Percentiles rank a stretch among this genome's conserved stretches.
phyloP scores from a whole-genome alignment of 148 eudicot genomes.

The Vaccinium darrowii region DNA sequence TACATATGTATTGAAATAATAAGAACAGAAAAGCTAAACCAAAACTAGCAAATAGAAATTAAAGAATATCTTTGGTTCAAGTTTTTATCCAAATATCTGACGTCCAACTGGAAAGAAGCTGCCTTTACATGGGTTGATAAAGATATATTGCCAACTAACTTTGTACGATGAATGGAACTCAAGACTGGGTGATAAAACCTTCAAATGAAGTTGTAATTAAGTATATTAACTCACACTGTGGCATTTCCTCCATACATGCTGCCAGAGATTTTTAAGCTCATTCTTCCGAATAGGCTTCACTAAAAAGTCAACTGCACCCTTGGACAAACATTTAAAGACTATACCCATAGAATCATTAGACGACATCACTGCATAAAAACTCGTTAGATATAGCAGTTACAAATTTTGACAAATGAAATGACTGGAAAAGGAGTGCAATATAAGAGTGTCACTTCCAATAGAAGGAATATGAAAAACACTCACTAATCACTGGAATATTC shows the following conservation, averaged over 20 bases:
- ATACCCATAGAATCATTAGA: constrained; percentile 78
- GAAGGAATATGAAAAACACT: constrained; percentile 33
- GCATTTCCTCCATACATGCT: constrained; percentile 90
- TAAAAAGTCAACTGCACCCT: constrained; percentile 81
- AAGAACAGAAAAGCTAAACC: constrained; percentile 6
- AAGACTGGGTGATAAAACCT: not conserved
- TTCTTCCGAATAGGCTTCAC: constrained; percentile 85
- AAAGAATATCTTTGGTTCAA: not conserved
- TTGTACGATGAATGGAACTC: not conserved
- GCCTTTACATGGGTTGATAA: constrained; percentile 1
- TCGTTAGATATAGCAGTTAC: constrained; percentile 34
- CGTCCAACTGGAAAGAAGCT: not conserved
- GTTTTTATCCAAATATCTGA: not conserved
- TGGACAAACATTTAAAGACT: constrained; percentile 77
- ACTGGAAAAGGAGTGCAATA: constrained; percentile 6
- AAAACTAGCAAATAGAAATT: not conserved
- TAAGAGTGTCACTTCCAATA: not conserved
- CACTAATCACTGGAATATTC: constrained; percentile 86
- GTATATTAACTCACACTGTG: constrained; percentile 55
- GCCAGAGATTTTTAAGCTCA: constrained; percentile 85
- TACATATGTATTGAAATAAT: not conserved
- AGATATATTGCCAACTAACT: not conserved
- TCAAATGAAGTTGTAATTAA: constrained; percentile 5
- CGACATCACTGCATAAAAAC: constrained; percentile 81
- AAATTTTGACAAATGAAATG: constrained; percentile 20